Evolutionary conservation across 192 early-diverging fungal species (phyloP), one percentile per base, ranked within the genome.

Genomic region (Backusella liffmaniae): DNA sequence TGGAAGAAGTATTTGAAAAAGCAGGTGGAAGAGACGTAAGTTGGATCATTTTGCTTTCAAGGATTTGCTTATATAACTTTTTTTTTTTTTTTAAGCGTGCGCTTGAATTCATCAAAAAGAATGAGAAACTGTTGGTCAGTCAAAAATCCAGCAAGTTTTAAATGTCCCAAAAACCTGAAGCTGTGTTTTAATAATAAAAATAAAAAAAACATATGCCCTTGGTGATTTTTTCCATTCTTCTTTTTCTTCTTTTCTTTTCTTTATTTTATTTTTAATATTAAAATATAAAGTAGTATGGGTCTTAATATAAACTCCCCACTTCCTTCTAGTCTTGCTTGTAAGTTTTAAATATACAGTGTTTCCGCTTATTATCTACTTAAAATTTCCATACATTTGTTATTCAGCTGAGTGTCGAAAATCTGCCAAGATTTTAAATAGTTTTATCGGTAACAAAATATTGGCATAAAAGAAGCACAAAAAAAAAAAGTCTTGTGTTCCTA

Each of bases 271-370:
- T 62, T 15, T 44, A 15, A 44, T 44, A 5, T 44, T 44, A 15
- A 15, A 13, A 13, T 44, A 44, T 44, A 10, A 39, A 23, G 21
- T 9, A 62, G 9, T 62, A 62, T 62, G 56, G 56, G 56, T 13
- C 56, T 62, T 62, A 62, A 67, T 36, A 76, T 84, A 32, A 84
- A 84, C 46, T 79, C 81, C 15, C 83, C 83, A 56, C 62, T 84
- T 66, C 83, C 83, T 59, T 53, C 68, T 35, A 70, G 76, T 74
- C 68, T 86, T 53, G 66, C 80, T 35, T 56, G 80, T 82, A 77
- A 65, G 37, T 71, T 16, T 18, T 16, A 35, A 6, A 42, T 34
- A 32, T 16, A 23, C 35, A 16, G 26, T n/a, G 37, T 7, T 34
- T 5, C 36, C 6, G 16, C 26, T 5, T 23, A 23, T 71, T 67